Conservation (phyloP, 2,329 filamentous ascomycete species). For the Aspergillus neoniger region DNA sequence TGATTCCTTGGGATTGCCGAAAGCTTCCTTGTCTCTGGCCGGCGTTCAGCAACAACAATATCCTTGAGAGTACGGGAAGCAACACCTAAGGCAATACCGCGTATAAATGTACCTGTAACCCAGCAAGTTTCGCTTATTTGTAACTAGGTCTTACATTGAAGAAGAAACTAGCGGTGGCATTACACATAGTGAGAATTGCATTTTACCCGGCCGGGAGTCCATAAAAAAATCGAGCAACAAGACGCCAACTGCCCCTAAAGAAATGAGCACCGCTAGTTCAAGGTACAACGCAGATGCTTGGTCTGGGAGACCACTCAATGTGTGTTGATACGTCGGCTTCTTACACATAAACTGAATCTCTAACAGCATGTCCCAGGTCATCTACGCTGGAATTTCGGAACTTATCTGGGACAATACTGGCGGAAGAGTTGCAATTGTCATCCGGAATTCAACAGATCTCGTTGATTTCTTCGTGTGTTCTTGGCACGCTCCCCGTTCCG, state of each 20-base stretch:
- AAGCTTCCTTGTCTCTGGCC: not conserved
- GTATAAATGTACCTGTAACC: not conserved
- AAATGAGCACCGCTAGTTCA: not conserved
- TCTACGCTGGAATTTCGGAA: slow-evolving; percentile 2
- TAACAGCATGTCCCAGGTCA: not conserved
- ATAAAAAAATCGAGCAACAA: not conserved
- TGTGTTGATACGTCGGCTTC: not conserved
- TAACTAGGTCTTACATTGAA: not conserved
- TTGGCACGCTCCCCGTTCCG: slow-evolving; percentile 43
- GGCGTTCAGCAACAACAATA: not conserved
- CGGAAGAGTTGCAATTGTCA: slow-evolving; percentile 59
- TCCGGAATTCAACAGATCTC: slow-evolving; percentile 71
- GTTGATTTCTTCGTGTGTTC: slow-evolving; percentile 67
- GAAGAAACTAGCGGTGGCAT: too few species aligned
- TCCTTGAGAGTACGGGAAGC: not conserved
- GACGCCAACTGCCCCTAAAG: not conserved
- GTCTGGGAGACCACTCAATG: not conserved
- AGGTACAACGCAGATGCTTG: not conserved
- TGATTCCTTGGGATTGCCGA: not conserved
- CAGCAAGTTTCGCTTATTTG: not conserved
- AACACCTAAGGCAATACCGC: not conserved
- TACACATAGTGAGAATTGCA: too few species aligned
- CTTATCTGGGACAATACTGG: not conserved
- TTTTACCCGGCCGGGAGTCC: not conserved
- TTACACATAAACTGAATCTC: not conserved